Evolutionary conservation across 2,329 filamentous ascomycete species (phyloP).

Genomic region (Teratosphaeria pseudoeucalypti): DNA sequence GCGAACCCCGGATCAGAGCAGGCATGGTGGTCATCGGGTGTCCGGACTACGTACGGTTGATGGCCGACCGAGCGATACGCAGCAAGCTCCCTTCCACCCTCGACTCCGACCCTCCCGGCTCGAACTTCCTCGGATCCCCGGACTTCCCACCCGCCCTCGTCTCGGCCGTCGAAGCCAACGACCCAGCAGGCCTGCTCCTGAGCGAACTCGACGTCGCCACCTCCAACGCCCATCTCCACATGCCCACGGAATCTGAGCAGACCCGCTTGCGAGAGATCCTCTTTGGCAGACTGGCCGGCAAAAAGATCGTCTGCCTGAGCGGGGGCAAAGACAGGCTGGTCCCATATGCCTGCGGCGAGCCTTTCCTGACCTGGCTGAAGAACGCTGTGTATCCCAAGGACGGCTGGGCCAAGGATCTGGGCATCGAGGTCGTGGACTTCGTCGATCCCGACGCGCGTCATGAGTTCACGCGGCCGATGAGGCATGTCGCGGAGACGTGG

Average conservation of each 20-base stretch:
- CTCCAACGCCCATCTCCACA: constrained; percentile 19
- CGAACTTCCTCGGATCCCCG: constrained; percentile 60
- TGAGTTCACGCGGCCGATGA: constrained; percentile 58
- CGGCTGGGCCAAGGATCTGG: constrained; percentile 46
- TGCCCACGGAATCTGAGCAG: constrained; percentile 36
- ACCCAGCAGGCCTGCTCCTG: constrained; percentile 68
- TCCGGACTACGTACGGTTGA: constrained; percentile 73
- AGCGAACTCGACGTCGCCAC: constrained; percentile 24
- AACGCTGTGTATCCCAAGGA: constrained; percentile 33
- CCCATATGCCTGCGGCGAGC: constrained; percentile 51
- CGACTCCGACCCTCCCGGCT: constrained; percentile 49
- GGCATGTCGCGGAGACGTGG: constrained; percentile 54
- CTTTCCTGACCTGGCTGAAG: constrained; percentile 54
- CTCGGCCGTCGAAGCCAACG: constrained; percentile 50
- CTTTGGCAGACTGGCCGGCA: constrained; percentile 37
- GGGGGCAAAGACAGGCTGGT: constrained; percentile 63
- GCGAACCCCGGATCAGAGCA: constrained; percentile 67
- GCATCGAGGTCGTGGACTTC: constrained; percentile 51
- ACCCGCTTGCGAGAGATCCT: constrained; percentile 28
- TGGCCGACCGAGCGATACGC: constrained; percentile 66
- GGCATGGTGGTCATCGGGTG: constrained; percentile 78
- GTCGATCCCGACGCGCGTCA: constrained; percentile 62
- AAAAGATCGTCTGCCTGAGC: constrained; percentile 54
- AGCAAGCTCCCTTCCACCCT: constrained; percentile 49
- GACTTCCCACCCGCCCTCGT: constrained; percentile 67